A percentile compares a stretch with the other conserved stretches of the same genome.
phyloP scores from a whole-genome alignment of 179 eudicot genomes.

The Corrigiola litoralis region DNA sequence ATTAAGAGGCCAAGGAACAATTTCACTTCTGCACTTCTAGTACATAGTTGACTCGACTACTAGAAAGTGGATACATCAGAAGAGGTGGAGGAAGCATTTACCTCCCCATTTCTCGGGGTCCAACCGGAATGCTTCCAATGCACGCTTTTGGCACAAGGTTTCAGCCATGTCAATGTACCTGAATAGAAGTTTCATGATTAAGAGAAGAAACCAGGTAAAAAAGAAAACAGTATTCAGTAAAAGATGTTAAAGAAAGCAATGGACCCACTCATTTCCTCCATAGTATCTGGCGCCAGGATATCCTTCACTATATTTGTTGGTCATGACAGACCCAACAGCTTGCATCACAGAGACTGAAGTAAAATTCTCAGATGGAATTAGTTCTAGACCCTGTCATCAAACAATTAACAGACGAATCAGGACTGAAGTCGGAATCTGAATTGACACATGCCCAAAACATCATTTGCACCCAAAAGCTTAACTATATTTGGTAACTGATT shows the following conservation, averaged over 20 bases:
- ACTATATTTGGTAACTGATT: not conserved
- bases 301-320: slow-evolving; percentile 99
- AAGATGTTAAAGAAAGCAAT: not conserved
- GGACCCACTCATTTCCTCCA: slow-evolving; percentile 96
- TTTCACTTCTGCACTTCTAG: too few relatives aligned
- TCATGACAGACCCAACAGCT: slow-evolving; percentile 99
- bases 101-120: slow-evolving; percentile 99
- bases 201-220: not conserved
- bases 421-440: not conserved
- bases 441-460: not conserved
- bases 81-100: slow-evolving; percentile 12
- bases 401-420: not conserved
- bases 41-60: too few relatives aligned
- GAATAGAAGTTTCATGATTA: slow-evolving; percentile 2
- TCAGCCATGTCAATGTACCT: slow-evolving; percentile 99
- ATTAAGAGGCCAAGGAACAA: too few relatives aligned
- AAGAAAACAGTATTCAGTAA: not conserved
- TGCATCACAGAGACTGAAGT: slow-evolving; percentile 98
- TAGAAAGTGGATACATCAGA: not conserved
- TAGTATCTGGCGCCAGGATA: slow-evolving; percentile 99
- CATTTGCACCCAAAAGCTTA: not conserved
- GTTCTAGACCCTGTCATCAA: slow-evolving; percentile 75
- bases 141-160: slow-evolving; percentile 89
- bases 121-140: slow-evolving; percentile 89
- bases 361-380: slow-evolving; percentile 96